Conservation (phyloP, 176 grass and related monocot species). For the Cenchrus americanus region DNA sequence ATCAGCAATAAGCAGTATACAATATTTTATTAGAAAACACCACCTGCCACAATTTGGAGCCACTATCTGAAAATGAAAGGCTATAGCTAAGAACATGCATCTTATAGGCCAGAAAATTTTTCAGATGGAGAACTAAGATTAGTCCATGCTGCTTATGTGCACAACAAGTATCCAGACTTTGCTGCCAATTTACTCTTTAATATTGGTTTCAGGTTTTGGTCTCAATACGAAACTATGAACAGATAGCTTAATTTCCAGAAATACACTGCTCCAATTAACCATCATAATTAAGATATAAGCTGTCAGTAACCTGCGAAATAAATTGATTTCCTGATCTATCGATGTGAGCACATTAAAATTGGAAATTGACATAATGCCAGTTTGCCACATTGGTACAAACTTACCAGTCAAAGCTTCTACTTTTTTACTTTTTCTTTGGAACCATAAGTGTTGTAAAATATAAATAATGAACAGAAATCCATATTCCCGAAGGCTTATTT, state of each 20-base stretch:
- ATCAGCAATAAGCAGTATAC: neutral
- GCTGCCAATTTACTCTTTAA: neutral
- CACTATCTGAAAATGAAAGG: neutral
- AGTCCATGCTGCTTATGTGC: neutral
- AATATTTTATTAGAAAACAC: constrained; percentile 21
- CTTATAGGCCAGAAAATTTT: constrained; percentile 4
- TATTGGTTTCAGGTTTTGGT: neutral
- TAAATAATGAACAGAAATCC: neutral
- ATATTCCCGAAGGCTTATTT: neutral
- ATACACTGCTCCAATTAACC: neutral
- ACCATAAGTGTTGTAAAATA: neutral
- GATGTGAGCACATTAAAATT: neutral
- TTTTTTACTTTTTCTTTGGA: constrained; percentile 20
- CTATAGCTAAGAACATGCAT: neutral
- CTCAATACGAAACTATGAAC: constrained; percentile 17
- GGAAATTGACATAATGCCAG: neutral
- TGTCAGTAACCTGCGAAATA: neutral
- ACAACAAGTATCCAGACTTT: neutral
- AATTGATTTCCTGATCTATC: neutral
- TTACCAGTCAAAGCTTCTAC: neutral
- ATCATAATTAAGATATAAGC: neutral
- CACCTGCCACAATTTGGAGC: neutral
- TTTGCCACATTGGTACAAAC: neutral
- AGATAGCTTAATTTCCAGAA: constrained; percentile 17
- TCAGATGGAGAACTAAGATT: neutral